A percentile compares a stretch with the other conserved stretches of the same genome.
Evolutionary conservation across 768 basidiomycete genomes (phyloP).

Genomic region (Serendipita sp.): DNA sequence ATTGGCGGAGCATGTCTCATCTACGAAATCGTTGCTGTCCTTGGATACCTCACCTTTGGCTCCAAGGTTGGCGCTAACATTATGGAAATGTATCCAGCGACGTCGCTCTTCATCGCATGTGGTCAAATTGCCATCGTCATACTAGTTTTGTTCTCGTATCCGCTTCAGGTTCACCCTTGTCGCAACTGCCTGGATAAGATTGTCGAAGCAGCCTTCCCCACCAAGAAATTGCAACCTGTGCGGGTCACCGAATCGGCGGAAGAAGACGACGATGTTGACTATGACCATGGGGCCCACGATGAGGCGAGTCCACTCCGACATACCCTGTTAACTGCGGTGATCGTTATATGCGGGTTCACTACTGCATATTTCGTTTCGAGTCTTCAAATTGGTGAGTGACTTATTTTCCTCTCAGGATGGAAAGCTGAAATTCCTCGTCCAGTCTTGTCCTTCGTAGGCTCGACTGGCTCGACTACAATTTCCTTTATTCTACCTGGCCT

Average conservation of each 20-base stretch:
- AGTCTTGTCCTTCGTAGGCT: constrained; percentile 94
- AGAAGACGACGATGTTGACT: constrained; percentile 30
- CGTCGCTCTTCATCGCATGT: constrained; percentile 80
- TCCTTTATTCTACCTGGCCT: constrained; percentile 68
- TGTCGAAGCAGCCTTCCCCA: constrained; percentile 29
- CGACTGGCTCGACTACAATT: constrained; percentile 91
- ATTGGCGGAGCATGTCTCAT: constrained; percentile 71
- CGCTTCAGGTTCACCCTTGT: constrained; percentile 87
- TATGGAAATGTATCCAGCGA: constrained; percentile 85
- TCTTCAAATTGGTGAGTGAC: constrained; percentile 50
- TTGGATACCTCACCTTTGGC: constrained; percentile 90
- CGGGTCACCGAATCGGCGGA: constrained; percentile 18
- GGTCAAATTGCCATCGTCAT: constrained; percentile 87
- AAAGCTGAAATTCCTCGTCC: neutral
- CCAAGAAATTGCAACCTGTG: constrained; percentile 19
- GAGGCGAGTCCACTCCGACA: constrained; percentile 62
- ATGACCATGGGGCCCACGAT: constrained; percentile 32
- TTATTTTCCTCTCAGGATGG: constrained; percentile 3
- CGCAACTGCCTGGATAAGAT: constrained; percentile 79
- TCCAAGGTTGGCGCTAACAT: constrained; percentile 82
- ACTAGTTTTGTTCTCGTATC: constrained; percentile 84
- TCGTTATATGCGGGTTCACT: constrained; percentile 48
- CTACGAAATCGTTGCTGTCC: constrained; percentile 77
- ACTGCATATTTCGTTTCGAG: constrained; percentile 68
- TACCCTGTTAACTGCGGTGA: constrained; percentile 46